These are phyloP conservation scores for Malania oleifera DNA, from an alignment of 164 flowering plant genomes.

Conservation along the genomic window DNA sequence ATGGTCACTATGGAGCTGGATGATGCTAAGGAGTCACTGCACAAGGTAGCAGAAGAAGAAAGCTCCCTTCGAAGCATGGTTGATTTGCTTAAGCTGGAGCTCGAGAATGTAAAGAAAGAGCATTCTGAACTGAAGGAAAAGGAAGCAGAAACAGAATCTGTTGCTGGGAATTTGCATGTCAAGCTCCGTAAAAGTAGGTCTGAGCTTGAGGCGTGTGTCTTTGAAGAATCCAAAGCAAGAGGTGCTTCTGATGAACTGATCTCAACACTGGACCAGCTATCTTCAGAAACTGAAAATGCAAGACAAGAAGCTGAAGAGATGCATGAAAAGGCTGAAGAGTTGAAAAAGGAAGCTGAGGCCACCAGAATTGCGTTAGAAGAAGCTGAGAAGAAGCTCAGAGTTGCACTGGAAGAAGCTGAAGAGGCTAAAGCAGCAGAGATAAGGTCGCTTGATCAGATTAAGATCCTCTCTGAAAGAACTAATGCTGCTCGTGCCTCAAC, in stretches of 20 bases:
- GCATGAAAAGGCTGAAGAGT: slow-evolving; percentile 56
- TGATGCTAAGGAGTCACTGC: slow-evolving; percentile 71
- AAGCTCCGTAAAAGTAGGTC: slow-evolving; percentile 60
- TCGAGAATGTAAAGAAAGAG: slow-evolving; percentile 71
- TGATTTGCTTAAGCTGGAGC: slow-evolving; percentile 65
- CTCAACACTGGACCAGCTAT: slow-evolving; percentile 51
- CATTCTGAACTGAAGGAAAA: slow-evolving; percentile 66
- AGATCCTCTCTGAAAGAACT: slow-evolving; percentile 54
- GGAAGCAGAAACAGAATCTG: slow-evolving; percentile 74
- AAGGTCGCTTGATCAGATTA: slow-evolving; percentile 58
- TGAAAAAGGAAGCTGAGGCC: slow-evolving; percentile 58
- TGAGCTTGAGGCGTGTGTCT: slow-evolving; percentile 68
- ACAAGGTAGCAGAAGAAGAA: slow-evolving; percentile 78
- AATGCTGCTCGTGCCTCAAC: slow-evolving; percentile 64
- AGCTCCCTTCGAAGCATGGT: slow-evolving; percentile 45
- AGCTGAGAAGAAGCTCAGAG: slow-evolving; percentile 52
- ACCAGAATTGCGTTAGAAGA: slow-evolving; percentile 43
- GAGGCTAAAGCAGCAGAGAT: slow-evolving; percentile 79
- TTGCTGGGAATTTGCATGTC: slow-evolving; percentile 67
- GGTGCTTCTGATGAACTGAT: slow-evolving; percentile 65
- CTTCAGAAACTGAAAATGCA: slow-evolving; percentile 56
- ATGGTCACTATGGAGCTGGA: slow-evolving; percentile 64
- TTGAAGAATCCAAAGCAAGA: slow-evolving; percentile 50
- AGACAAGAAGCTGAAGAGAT: slow-evolving; percentile 52
- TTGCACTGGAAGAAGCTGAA: slow-evolving; percentile 68